Percentiles rank a stretch among this genome's conserved stretches.
These are phyloP conservation scores for Daldinia eschscholtzii DNA, from an alignment of 2,329 filamentous ascomycete species.

Conservation along the genomic window DNA sequence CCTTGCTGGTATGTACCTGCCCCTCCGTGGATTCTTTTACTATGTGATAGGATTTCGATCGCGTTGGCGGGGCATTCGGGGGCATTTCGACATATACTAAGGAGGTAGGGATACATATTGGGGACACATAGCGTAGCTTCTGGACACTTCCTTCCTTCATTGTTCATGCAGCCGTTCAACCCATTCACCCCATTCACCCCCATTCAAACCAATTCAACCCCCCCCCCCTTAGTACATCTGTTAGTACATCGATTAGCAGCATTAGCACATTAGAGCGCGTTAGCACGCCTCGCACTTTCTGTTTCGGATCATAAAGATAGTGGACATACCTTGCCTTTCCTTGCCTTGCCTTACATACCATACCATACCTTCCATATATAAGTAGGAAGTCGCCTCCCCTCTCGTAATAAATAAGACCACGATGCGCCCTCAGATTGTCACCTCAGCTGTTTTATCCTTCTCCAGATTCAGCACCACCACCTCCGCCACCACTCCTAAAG, in stretches of 20 bases:
- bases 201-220: too few species aligned
- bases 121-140: slow-evolving; percentile 26
- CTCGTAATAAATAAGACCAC: slow-evolving; percentile 46
- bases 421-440: slow-evolving; percentile 49
- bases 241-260: background rate
- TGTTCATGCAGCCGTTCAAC: slow-evolving; percentile 1
- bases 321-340: background rate
- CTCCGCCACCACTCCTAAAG: slow-evolving; percentile 26
- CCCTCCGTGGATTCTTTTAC: slow-evolving; percentile 26
- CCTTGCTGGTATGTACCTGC: slow-evolving; percentile 7
- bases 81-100: slow-evolving; percentile 24
- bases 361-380: background rate
- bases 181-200: too few species aligned
- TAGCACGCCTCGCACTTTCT: slow-evolving; percentile 28
- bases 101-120: slow-evolving; percentile 24
- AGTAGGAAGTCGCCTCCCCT: background rate
- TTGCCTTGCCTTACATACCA: too few species aligned
- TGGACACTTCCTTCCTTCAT: slow-evolving; percentile 32
- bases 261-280: slow-evolving; percentile 7
- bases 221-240: background rate
- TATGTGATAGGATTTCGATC: slow-evolving; percentile 26
- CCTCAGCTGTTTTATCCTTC: slow-evolving; percentile 46
- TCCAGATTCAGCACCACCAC: slow-evolving; percentile 40
- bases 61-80: slow-evolving; percentile 39
- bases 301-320: slow-evolving; percentile 4